These are phyloP conservation scores for Nicotiana benthamiana DNA, from an alignment of 257 asterid genomes.

Conservation along the genomic window DNA sequence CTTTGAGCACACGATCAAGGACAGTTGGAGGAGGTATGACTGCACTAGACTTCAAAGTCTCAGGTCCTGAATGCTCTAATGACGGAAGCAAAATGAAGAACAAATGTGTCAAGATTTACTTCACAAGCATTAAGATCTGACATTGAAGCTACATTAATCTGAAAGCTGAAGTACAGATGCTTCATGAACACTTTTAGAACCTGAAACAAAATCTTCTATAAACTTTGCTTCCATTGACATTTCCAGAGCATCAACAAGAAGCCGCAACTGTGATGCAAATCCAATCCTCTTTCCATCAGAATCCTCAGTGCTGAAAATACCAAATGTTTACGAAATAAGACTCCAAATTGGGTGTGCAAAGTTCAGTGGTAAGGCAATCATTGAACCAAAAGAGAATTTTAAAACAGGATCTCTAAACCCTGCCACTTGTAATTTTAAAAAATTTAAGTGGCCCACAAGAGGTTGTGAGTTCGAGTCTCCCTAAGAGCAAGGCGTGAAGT, in stretches of 20 bases:
- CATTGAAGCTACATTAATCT: not conserved
- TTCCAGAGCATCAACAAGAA: constrained; percentile 57
- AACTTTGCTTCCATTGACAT: constrained; percentile 63
- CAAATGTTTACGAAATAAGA: constrained; percentile 11
- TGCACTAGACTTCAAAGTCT: constrained; percentile 58
- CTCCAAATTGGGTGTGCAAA: not conserved
- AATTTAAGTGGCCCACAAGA: no score
- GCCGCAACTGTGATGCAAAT: constrained; percentile 76
- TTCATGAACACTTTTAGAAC: constrained; percentile 24
- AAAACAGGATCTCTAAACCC: no score
- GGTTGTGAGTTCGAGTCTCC: no score
- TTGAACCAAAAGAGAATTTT: no score
- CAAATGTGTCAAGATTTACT: not conserved
- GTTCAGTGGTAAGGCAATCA: not conserved
- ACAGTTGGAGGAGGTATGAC: constrained; percentile 91
- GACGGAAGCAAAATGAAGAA: constrained; percentile 13
- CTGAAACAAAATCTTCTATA: constrained; percentile 85
- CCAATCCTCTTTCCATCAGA: constrained; percentile 53
- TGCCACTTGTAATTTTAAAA: no score
- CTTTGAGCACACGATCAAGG: constrained; percentile 90
- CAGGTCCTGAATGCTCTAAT: constrained; percentile 55
- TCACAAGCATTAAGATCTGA: not conserved
- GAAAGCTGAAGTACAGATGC: not conserved
- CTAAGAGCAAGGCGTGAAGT: no score
- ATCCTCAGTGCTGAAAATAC: constrained; percentile 38